Percentiles rank a stretch among this genome's conserved stretches.
These are phyloP conservation scores for Phytophthora meadii DNA, from an alignment of 352 stramenopile genomes.

Conservation along the genomic window DNA sequence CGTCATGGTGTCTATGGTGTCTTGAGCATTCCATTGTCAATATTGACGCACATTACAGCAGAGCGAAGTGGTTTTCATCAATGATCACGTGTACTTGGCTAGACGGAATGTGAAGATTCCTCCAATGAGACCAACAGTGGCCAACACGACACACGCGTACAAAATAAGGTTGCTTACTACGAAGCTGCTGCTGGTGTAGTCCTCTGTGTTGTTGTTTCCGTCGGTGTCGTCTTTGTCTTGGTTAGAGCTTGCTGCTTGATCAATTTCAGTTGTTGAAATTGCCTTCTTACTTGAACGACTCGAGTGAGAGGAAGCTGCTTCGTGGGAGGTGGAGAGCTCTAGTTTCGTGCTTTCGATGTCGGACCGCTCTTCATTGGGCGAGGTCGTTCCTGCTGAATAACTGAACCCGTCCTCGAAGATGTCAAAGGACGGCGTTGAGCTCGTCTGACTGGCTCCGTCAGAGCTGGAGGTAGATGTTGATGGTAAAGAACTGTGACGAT, in stretches of 20 bases:
- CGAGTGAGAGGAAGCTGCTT: background rate
- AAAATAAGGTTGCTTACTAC: conserved; percentile 32
- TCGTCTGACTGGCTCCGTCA: background rate
- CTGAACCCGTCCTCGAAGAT: background rate
- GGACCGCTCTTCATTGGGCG: conserved; percentile 9
- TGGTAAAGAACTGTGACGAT: too few species aligned
- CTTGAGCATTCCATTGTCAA: too few species aligned
- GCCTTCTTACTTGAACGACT: conserved; percentile 9
- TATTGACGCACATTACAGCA: conserved; percentile 21
- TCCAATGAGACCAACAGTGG: conserved; percentile 23
- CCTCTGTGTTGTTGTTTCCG: background rate
- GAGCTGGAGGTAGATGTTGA: background rate
- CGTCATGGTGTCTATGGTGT: too few species aligned
- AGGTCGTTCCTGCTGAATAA: conserved; percentile 9
- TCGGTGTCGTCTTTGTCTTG: background rate
- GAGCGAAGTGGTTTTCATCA: conserved; percentile 24
- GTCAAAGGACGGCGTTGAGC: background rate
- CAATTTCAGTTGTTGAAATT: conserved; percentile 16
- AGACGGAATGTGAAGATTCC: conserved; percentile 20
- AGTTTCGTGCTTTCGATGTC: conserved; percentile 13
- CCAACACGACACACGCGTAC: conserved; percentile 45
- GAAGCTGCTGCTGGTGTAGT: background rate
- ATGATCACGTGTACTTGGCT: conserved; percentile 32
- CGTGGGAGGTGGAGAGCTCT: conserved; percentile 5
- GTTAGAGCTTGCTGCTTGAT: background rate